These are phyloP conservation scores for Candida coleopterorum DNA, from an alignment of 805 yeast genomes.

Conservation along the genomic window DNA sequence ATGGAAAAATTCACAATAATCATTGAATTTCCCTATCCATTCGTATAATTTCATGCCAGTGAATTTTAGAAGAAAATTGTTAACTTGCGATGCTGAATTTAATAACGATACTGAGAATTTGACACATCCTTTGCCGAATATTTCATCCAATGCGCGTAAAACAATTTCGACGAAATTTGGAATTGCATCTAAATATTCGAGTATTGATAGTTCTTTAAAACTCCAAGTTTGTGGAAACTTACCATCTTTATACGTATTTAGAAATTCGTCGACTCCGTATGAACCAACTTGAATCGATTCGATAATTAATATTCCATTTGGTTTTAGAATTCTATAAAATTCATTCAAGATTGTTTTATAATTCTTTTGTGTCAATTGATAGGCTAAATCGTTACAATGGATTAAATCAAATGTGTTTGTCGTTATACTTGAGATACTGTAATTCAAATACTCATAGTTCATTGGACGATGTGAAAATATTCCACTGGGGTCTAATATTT, in stretches of 20 bases:
- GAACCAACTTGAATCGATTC: constrained; percentile 10
- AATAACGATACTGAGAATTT: constrained; percentile 25
- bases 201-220: constrained; percentile 5
- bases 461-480: constrained; percentile 22
- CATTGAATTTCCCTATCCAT: constrained; percentile 27
- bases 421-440: constrained; percentile 21
- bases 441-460: constrained; percentile 26
- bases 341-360: constrained; percentile 23
- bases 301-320: constrained; percentile 27
- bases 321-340: constrained; percentile 31
- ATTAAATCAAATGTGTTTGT: constrained; percentile 30
- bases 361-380: constrained; percentile 26
- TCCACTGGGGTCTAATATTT: constrained; percentile 16
- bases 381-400: constrained; percentile 32
- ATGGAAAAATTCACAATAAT: constrained; percentile 19
- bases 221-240: constrained; percentile 7
- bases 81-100: constrained; percentile 26
- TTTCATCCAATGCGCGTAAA: constrained; percentile 16
- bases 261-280: constrained; percentile 9
- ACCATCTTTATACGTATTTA: constrained; percentile 5
- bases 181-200: constrained; percentile 16
- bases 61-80: constrained; percentile 24
- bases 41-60: constrained; percentile 27
- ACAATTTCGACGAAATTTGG: constrained; percentile 22
- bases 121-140: constrained; percentile 34